Conservation (phyloP, 2,329 filamentous ascomycete genomes). For the Exophiala alcalophila region DNA sequence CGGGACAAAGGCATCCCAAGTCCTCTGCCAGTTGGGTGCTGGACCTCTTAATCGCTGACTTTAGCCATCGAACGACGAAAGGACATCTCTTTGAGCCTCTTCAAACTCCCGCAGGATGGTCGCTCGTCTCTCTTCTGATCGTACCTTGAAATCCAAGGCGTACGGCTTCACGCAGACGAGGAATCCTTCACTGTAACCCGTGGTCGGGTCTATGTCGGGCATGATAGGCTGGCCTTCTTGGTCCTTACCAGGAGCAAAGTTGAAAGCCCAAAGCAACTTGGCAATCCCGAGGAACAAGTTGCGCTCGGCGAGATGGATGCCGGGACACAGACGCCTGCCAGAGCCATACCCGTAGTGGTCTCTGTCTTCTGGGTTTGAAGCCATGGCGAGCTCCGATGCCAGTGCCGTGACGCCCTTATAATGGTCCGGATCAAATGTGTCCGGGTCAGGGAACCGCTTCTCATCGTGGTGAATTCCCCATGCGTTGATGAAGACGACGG, state of each 20-base stretch:
- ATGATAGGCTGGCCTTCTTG: slow-evolving; percentile 30
- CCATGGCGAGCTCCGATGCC: slow-evolving; percentile 37
- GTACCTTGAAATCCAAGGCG: slow-evolving; percentile 32
- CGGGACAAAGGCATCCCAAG: too few species aligned
- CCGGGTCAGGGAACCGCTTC: slow-evolving; percentile 33
- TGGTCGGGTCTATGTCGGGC: slow-evolving; percentile 37
- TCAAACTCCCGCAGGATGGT: slow-evolving; percentile 36
- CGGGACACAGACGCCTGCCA: slow-evolving; percentile 36
- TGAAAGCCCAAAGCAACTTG: slow-evolving; percentile 36
- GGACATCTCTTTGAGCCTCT: slow-evolving; percentile 31
- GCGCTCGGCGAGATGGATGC: slow-evolving; percentile 36
- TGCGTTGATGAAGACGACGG: slow-evolving; percentile 46
- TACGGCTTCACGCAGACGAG: slow-evolving; percentile 37
- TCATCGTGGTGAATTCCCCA: slow-evolving; percentile 35
- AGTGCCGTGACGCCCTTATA: slow-evolving; percentile 34
- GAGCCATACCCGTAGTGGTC: slow-evolving; percentile 35
- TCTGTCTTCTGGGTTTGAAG: slow-evolving; percentile 31
- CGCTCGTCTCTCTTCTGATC: slow-evolving; percentile 33
- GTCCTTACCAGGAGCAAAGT: slow-evolving; percentile 30
- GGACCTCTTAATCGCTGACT: slow-evolving; percentile 1
- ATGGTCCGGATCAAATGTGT: slow-evolving; percentile 36
- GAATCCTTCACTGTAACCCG: slow-evolving; percentile 40
- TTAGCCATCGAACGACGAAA: slow-evolving; percentile 26
- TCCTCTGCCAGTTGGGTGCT: too few species aligned
- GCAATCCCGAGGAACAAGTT: slow-evolving; percentile 33